phyloP scores from a whole-genome alignment of 2,329 filamentous ascomycete genomes.

The Claviceps cyperi region DNA sequence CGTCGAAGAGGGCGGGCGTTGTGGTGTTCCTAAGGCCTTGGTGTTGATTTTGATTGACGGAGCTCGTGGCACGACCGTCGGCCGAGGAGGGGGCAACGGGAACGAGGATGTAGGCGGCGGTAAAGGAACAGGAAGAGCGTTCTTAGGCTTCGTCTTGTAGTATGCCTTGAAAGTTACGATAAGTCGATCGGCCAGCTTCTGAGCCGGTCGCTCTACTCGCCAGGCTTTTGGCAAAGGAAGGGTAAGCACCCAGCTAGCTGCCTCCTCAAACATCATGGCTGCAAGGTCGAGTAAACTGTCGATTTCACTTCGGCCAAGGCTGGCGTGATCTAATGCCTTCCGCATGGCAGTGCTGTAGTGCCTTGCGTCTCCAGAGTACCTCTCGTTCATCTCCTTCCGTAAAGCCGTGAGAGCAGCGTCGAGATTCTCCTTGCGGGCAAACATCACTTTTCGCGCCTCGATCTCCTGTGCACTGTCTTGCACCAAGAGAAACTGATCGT shows the following conservation, averaged over 20 bases:
- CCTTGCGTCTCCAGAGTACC: slow-evolving; percentile 22
- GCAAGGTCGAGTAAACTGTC: slow-evolving; percentile 29
- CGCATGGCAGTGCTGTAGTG: slow-evolving; percentile 28
- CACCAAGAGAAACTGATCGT: slow-evolving; percentile 23
- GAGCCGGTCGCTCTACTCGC: slow-evolving; percentile 22
- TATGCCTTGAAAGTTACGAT: slow-evolving; percentile 24
- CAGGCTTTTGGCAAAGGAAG: slow-evolving; percentile 27
- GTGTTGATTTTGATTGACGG: slow-evolving; percentile 27
- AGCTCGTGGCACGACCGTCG: slow-evolving; percentile 15
- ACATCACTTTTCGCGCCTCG: slow-evolving; percentile 46
- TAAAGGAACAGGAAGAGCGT: slow-evolving; percentile 8
- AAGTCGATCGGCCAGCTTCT: slow-evolving; percentile 22
- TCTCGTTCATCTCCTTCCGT: slow-evolving; percentile 29
- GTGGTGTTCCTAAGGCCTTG: slow-evolving; percentile 13
- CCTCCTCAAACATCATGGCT: slow-evolving; percentile 32
- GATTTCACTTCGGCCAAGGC: slow-evolving; percentile 26
- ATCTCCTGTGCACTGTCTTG: slow-evolving; percentile 33
- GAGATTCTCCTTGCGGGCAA: slow-evolving; percentile 49
- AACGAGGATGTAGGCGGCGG: slow-evolving; percentile 12
- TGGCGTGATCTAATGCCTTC: slow-evolving; percentile 25
- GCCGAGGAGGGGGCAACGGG: slow-evolving; percentile 20
- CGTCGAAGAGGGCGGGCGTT: slow-evolving; percentile 4
- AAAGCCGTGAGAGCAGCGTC: slow-evolving; percentile 36
- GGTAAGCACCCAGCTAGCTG: slow-evolving; percentile 26
- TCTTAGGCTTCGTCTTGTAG: slow-evolving; percentile 22